phyloP scores from a whole-genome alignment of 345 rosid species.

The Crucihimalaya himalaica region DNA sequence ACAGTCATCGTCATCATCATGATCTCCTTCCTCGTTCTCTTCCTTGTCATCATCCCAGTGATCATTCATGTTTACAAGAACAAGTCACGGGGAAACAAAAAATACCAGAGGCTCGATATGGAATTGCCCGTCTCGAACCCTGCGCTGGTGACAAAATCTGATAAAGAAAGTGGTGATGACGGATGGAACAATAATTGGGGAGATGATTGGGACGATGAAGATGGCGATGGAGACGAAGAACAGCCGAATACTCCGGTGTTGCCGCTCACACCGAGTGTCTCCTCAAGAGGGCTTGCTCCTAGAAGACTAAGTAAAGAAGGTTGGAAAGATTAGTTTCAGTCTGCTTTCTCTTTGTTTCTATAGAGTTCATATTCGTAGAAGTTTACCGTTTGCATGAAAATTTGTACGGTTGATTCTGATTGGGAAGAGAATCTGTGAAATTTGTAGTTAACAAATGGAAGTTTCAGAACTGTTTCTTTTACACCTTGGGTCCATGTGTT shows the following conservation, averaged over 20 bases:
- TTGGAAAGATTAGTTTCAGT: slow-evolving; percentile 65
- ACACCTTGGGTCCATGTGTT: background rate
- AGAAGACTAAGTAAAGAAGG: slow-evolving; percentile 76
- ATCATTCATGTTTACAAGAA: slow-evolving; percentile 46
- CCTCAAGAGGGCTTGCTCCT: slow-evolving; percentile 73
- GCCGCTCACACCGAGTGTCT: slow-evolving; percentile 69
- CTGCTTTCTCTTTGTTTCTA: background rate
- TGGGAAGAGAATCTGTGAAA: slow-evolving; percentile 6
- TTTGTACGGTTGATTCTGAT: background rate
- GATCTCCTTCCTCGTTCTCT: slow-evolving; percentile 45
- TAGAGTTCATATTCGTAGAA: background rate
- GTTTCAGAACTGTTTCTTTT: background rate
- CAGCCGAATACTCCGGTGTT: slow-evolving; percentile 61
- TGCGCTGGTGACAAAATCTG: slow-evolving; percentile 17
- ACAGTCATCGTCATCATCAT: slow-evolving; percentile 40
- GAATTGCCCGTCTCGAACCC: slow-evolving; percentile 54
- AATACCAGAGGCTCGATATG: slow-evolving; percentile 68
- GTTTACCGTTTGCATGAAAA: background rate
- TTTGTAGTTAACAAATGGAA: background rate
- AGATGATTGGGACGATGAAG: slow-evolving; percentile 66
- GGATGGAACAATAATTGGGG: slow-evolving; percentile 85
- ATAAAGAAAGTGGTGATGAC: slow-evolving; percentile 42
- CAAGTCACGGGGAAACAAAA: slow-evolving; percentile 30
- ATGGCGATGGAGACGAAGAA: slow-evolving; percentile 53
- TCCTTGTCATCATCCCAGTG: slow-evolving; percentile 51